A percentile compares a stretch with the other conserved stretches of the same genome.
These are phyloP conservation scores for Apiosordaria backusii DNA, from an alignment of 495 filamentous ascomycete species.

Conservation along the genomic window DNA sequence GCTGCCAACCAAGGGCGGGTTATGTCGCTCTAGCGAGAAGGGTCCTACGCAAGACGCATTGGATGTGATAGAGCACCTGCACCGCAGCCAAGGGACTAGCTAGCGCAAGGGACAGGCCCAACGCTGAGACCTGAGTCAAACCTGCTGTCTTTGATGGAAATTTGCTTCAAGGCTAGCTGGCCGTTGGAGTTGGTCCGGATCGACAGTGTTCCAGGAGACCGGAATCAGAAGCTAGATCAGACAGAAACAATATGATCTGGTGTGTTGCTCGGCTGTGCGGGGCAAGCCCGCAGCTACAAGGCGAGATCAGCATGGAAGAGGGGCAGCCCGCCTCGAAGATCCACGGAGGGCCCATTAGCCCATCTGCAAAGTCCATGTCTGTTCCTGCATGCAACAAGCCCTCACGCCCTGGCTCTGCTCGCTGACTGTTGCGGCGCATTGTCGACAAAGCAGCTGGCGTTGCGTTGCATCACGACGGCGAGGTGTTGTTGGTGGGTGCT, in stretches of 20 bases:
- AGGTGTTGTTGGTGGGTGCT: not conserved
- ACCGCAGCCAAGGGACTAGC: not conserved
- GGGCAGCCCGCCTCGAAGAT: not conserved
- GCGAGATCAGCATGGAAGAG: no score
- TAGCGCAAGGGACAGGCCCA: not conserved
- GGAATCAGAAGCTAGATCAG: not conserved
- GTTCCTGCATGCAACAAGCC: constrained; percentile 8
- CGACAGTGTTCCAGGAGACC: not conserved
- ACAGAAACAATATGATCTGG: not conserved
- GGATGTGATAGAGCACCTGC: not conserved
- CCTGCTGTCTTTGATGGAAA: not conserved
- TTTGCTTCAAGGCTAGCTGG: not conserved
- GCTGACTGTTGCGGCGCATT: not conserved
- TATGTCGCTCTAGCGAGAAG: not conserved
- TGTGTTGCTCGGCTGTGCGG: not conserved
- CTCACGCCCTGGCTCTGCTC: not conserved
- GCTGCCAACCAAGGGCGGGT: not conserved
- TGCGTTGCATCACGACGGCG: not conserved
- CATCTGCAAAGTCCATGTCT: not conserved
- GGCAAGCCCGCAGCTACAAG: no score
- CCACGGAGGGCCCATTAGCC: not conserved
- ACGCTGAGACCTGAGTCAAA: not conserved
- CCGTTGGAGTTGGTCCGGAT: not conserved
- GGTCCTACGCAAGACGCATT: not conserved
- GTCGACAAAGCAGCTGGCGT: not conserved